Evolutionary conservation across 306 rosid species (phyloP).

Genomic region (Macrotyloma uniflorum): DNA sequence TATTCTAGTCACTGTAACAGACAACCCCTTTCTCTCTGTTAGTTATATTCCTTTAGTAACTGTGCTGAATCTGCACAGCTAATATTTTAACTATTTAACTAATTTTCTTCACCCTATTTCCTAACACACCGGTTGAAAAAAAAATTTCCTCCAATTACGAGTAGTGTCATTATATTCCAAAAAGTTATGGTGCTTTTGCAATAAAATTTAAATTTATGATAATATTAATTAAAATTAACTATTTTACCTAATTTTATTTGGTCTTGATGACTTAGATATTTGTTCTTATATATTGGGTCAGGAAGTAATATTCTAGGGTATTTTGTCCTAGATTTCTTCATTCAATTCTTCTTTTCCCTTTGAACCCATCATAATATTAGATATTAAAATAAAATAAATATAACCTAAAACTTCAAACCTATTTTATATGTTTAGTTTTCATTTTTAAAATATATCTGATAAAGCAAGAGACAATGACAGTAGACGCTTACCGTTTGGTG

Average conservation of each 20-base stretch:
- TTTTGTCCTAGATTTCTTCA: neutral
- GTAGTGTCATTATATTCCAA: neutral
- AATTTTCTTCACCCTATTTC: too few relatives aligned
- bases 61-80: neutral
- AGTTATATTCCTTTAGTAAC: neutral
- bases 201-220: too few relatives aligned
- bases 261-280: too few relatives aligned
- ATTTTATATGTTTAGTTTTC: slow-evolving; percentile 12
- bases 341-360: neutral
- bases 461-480: neutral
- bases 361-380: neutral
- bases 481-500: slow-evolving; percentile 69
- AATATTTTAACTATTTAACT: neutral
- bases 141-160: neutral
- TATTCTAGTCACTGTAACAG: neutral
- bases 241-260: too few relatives aligned
- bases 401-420: neutral
- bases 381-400: slow-evolving; percentile 9
- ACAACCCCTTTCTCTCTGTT: neutral
- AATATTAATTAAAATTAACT: too few relatives aligned
- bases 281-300: too few relatives aligned
- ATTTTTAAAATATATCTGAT: neutral
- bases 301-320: neutral
- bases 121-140: neutral
- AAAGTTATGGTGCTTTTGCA: neutral